These are phyloP conservation scores for Odonthalia washingtoniensis DNA, from an alignment of 31 red algal genomes.

Conservation along the genomic window DNA sequence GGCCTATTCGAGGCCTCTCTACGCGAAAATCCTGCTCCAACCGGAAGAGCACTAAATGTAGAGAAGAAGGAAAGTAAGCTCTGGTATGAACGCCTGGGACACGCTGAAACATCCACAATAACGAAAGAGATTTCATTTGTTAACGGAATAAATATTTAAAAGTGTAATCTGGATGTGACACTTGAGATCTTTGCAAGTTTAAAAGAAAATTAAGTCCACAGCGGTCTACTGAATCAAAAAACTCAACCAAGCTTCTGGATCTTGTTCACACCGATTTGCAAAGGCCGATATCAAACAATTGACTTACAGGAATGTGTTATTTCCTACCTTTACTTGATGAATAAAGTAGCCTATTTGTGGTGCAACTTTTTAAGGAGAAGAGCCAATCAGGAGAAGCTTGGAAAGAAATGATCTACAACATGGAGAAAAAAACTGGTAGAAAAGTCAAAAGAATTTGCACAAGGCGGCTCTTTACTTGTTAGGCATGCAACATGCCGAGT, in stretches of 20 bases:
- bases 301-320: neutral
- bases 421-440: conserved; percentile 31
- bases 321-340: conserved; percentile 30
- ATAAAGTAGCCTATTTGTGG: neutral
- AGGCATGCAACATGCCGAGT: neutral
- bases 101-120: neutral
- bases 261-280: conserved; percentile 39
- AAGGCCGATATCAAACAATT: neutral
- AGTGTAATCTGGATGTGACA: neutral
- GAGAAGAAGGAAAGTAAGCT: neutral
- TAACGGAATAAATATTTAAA: neutral
- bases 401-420: conserved; percentile 3
- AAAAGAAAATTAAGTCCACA: neutral
- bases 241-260: conserved; percentile 34
- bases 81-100: neutral
- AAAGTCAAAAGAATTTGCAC: conserved; percentile 12
- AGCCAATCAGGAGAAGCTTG: neutral
- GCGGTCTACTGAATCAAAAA: neutral
- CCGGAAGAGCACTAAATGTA: neutral
- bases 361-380: conserved; percentile 5
- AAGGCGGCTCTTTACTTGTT: neutral
- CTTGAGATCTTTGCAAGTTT: neutral
- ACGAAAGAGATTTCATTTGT: neutral
- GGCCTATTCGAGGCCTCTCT: neutral
- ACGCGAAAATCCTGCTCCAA: neutral